A percentile compares a stretch with the other conserved stretches of the same genome.
phyloP scores from a whole-genome alignment of 345 rosid species.

The Cardamine occulta region DNA sequence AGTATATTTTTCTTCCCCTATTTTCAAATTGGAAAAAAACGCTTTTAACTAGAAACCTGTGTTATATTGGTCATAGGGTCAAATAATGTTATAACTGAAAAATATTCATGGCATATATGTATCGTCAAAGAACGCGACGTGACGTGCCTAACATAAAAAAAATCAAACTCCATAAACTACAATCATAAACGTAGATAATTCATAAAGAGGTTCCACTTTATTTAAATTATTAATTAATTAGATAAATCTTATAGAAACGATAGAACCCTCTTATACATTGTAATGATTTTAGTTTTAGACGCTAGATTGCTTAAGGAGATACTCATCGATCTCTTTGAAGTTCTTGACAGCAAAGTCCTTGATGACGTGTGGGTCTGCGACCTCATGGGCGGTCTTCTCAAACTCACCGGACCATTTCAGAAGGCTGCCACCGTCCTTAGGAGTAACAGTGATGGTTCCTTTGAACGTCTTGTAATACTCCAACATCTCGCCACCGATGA shows the following conservation, averaged over 20 bases:
- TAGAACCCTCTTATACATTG: not conserved
- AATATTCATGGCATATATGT: not conserved
- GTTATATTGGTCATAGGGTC: not conserved
- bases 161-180: not conserved
- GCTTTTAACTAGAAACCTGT: too few species aligned
- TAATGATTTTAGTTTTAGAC: not conserved
- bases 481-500: conserved; percentile 78
- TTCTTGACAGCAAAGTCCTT: conserved; percentile 79
- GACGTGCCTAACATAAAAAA: not conserved
- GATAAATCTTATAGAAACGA: conserved; percentile 3
- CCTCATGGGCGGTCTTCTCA: conserved; percentile 71
- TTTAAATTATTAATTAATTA: conserved; percentile 14
- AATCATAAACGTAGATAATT: conserved; percentile 1
- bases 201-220: conserved; percentile 29
- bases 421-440: conserved; percentile 79
- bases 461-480: conserved; percentile 78
- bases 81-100: not conserved
- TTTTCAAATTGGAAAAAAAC: too few species aligned
- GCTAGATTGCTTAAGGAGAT: conserved; percentile 47
- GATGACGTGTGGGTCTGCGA: conserved; percentile 67
- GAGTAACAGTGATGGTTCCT: conserved; percentile 52
- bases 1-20: not conserved
- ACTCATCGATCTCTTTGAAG: conserved; percentile 75
- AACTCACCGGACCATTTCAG: conserved; percentile 78
- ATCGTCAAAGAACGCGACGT: not conserved